Conservation (phyloP, 23 red algal species). For the Cyanidium caldarium region DNA sequence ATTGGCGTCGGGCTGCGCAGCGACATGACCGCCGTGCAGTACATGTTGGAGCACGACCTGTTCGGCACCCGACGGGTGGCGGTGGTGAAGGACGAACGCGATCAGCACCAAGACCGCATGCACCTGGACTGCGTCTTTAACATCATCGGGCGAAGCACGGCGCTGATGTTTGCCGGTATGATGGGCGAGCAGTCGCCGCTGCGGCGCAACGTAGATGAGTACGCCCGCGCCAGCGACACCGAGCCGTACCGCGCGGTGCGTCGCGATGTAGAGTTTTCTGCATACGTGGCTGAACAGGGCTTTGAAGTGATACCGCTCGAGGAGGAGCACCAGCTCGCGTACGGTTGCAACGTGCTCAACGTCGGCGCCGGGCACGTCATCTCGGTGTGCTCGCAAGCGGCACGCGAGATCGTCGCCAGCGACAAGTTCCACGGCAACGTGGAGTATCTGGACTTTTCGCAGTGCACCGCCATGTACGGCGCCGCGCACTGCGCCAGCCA, state of each 20-base stretch:
- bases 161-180: constrained; percentile 56
- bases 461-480: constrained; percentile 90
- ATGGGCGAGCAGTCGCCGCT: constrained; percentile 42
- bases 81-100: constrained; percentile 68
- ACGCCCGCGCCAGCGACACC: constrained; percentile 10
- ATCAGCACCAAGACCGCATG: constrained; percentile 73
- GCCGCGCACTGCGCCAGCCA: constrained; percentile 84
- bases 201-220: constrained; percentile 70
- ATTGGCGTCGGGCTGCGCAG: constrained; percentile 75
- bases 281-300: constrained; percentile 42
- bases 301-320: constrained; percentile 62
- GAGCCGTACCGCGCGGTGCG: constrained; percentile 1
- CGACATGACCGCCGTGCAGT: constrained; percentile 47
- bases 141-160: constrained; percentile 36
- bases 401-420: constrained; percentile 51
- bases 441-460: constrained; percentile 57
- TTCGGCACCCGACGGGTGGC: constrained; percentile 58
- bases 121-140: constrained; percentile 96
- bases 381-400: constrained; percentile 45
- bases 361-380: constrained; percentile 57
- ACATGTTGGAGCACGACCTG: constrained; percentile 77
- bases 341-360: constrained; percentile 94
- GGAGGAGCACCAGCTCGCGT: constrained; percentile 57
- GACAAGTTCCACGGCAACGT: constrained; percentile 56
- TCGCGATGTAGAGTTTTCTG: constrained; percentile 55